Conservation (phyloP, 2,329 filamentous ascomycete species). For the Sporothrix inflata region DNA sequence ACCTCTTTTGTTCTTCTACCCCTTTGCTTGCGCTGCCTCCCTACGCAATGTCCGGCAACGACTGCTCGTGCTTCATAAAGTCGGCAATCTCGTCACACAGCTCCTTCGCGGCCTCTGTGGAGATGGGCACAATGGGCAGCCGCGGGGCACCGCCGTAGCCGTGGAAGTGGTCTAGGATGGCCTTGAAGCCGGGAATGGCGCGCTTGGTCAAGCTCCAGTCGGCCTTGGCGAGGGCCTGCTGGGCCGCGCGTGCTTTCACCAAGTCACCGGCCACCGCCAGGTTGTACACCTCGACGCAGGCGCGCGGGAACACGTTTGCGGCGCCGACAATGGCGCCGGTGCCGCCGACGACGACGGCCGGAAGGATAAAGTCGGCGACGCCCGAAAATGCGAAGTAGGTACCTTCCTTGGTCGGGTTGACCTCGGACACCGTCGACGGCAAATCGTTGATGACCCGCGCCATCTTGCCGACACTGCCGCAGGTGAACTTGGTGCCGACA, state of each 20-base stretch:
- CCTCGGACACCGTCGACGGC: slow-evolving; percentile 42
- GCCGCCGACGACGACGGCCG: slow-evolving; percentile 76
- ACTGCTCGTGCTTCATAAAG: slow-evolving; percentile 39
- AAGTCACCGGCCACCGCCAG: slow-evolving; percentile 72
- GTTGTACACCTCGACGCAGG: slow-evolving; percentile 76
- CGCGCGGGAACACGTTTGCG: slow-evolving; percentile 81
- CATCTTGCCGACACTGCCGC: slow-evolving; percentile 85
- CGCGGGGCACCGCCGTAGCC: slow-evolving; percentile 71
- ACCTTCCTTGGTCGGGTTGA: too few species aligned
- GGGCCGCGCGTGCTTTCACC: slow-evolving; percentile 73
- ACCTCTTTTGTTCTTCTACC: too few species aligned
- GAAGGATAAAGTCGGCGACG: slow-evolving; percentile 82
- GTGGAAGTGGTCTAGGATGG: not conserved
- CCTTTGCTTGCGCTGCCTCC: too few species aligned
- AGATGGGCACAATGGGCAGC: slow-evolving; percentile 62
- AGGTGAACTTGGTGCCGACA: slow-evolving; percentile 87
- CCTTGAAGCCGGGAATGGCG: slow-evolving; percentile 72
- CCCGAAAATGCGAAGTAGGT: slow-evolving; percentile 89
- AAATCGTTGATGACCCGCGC: slow-evolving; percentile 61
- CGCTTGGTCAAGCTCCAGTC: slow-evolving; percentile 83
- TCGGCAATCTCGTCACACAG: not conserved
- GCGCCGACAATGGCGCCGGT: slow-evolving; percentile 85
- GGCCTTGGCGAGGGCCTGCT: slow-evolving; percentile 72
- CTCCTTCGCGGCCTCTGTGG: not conserved
- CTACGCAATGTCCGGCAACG: slow-evolving; percentile 56